Conservation (phyloP, 2,329 filamentous ascomycete genomes). For the Epichloe glyceriae region DNA sequence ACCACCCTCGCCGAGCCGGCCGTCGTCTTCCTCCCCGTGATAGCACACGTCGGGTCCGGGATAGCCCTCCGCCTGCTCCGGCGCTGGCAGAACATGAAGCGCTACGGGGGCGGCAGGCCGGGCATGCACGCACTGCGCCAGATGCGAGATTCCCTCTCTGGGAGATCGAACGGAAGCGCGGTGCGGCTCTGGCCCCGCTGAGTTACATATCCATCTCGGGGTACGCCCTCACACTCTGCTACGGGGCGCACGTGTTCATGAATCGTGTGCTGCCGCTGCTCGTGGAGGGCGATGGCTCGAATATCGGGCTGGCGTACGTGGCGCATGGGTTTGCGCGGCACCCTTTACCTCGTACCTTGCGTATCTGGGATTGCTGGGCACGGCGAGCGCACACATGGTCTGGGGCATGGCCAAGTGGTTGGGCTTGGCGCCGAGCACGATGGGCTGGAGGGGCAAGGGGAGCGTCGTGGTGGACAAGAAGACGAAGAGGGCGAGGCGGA, state of each 20-base stretch:
- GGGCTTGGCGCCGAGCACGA: constrained; percentile 45
- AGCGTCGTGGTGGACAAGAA: constrained; percentile 33
- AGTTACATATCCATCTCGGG: constrained; percentile 61
- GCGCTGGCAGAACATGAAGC: constrained; percentile 53
- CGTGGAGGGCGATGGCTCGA: constrained; percentile 73
- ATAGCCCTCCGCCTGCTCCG: constrained; percentile 65
- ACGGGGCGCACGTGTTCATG: constrained; percentile 58
- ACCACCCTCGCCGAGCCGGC: constrained; percentile 68
- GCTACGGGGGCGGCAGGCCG: constrained; percentile 60
- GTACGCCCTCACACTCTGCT: constrained; percentile 52
- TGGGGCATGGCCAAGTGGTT: constrained; percentile 83
- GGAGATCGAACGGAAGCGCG: constrained; percentile 18
- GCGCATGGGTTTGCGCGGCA: constrained; percentile 72
- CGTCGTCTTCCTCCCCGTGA: constrained; percentile 61
- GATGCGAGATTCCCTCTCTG: constrained; percentile 19
- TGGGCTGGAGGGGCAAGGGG: constrained; percentile 31
- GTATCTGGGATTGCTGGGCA: constrained; percentile 53
- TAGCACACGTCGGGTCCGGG: constrained; percentile 65
- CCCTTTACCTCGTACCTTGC: constrained; percentile 52
- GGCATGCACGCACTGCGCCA: constrained; percentile 31
- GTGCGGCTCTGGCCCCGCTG: constrained; percentile 51
- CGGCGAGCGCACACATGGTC: constrained; percentile 64
- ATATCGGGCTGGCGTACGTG: constrained; percentile 72
- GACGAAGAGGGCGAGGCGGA: constrained; percentile 41
- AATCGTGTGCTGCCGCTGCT: constrained; percentile 65